A percentile compares a stretch with the other conserved stretches of the same genome.
Evolutionary conservation across 2,329 filamentous ascomycete species (phyloP).

Genomic region (Geosmithia morbida): DNA sequence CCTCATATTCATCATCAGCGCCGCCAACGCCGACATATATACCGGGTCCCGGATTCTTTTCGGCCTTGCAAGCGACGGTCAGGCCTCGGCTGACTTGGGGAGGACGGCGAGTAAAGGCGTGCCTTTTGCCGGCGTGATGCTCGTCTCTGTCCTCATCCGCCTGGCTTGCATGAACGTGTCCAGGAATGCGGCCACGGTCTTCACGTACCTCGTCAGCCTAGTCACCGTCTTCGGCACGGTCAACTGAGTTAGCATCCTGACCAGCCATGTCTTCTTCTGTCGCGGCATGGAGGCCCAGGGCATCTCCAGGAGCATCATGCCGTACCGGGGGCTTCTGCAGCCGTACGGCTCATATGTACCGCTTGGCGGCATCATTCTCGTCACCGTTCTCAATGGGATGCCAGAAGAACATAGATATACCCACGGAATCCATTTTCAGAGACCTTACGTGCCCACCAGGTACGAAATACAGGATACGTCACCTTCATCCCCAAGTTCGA

Average conservation of each 20-base stretch:
- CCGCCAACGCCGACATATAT: constrained; percentile 44
- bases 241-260: constrained; percentile 26
- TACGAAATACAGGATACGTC: constrained; percentile 22
- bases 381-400: neutral
- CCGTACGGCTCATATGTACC: constrained; percentile 23
- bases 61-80: constrained; percentile 24
- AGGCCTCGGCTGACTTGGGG: constrained; percentile 20
- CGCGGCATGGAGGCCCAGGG: constrained; percentile 20
- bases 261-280: constrained; percentile 23
- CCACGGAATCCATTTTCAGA: too few species aligned
- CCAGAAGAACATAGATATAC: too few species aligned
- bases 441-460: constrained; percentile 5
- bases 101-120: constrained; percentile 20
- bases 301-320: constrained; percentile 16
- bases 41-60: constrained; percentile 31
- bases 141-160: constrained; percentile 18
- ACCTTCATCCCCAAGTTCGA: constrained; percentile 51
- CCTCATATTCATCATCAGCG: constrained; percentile 10
- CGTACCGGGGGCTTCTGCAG: constrained; percentile 21
- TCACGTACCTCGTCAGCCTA: constrained; percentile 26
- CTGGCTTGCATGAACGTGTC: constrained; percentile 25
- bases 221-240: constrained; percentile 27
- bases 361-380: neutral
- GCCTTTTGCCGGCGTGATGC: constrained; percentile 21
- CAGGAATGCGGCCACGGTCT: constrained; percentile 18